Evolutionary conservation across 1,284 basidiomycete species (phyloP), one percentile per base, ranked within the genome.

Genomic region (Exobasidium rhododendri): DNA sequence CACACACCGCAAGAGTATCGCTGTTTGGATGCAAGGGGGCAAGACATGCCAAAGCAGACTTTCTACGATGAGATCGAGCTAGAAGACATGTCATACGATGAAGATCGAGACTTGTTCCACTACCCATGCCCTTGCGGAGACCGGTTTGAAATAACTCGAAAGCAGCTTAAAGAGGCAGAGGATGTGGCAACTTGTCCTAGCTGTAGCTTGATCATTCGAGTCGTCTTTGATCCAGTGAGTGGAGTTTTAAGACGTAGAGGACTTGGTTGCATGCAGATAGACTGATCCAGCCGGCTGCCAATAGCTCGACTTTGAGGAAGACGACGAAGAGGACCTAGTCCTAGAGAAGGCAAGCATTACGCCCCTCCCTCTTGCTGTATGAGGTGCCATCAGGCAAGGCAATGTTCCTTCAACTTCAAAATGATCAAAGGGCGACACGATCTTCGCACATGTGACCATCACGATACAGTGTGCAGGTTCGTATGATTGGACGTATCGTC

Each of bases 101-200:
- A 71, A 50, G 70, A 63, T 44, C 73, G 71, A 67, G 73, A 78
- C 50, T 61, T 77, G 30, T 79, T 79, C 94, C 93, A 97, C 82
- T 97, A 94, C 80, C 96, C 96, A 0, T 98, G 94, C 78, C 94
- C 94, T 0, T 99, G 96, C 78, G 94, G 94, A 26, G 96, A 98
- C 82, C 88, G 93, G 44, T 98, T 98, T 82, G 96, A 99, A 81
- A 97, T 98, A 72, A 89, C 91, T 20, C 86, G 72, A 49, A 64
- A 65, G 3, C 94, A 97, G 81, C 86, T 99, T 10, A 85, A 87
- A 58, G 85, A 92, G 66, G 97, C 88, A 52, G 94, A 97, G 75
- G 96, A 98, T 75, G 87, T 96, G 50, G 94, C 94, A n/a, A 92
- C 87, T 58, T 98, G 94, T 82, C 96, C 94, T 0, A 94, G 92